Percentiles rank a stretch among this genome's conserved stretches.
Evolutionary conservation across 768 basidiomycete genomes (phyloP).

Genomic region (Termitomyces sp.): DNA sequence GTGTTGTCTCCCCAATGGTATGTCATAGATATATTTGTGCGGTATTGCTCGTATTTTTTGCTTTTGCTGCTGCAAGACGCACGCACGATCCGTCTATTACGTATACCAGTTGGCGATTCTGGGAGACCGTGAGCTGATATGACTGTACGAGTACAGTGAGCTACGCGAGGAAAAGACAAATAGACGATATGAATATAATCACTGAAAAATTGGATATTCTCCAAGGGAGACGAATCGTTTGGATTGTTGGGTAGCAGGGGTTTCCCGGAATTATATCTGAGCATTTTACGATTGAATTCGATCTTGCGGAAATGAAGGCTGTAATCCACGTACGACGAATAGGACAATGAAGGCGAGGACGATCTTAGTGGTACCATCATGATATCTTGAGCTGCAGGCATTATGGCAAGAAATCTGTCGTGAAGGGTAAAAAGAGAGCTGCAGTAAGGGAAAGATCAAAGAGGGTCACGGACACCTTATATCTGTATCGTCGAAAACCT

Average conservation of each 20-base stretch:
- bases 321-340: not conserved
- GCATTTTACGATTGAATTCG: not conserved
- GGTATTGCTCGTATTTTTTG: not conserved
- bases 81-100: constrained; percentile 3
- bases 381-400: not conserved
- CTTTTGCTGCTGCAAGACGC: constrained; percentile 4
- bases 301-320: not conserved
- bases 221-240: not conserved
- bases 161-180: not conserved
- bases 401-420: not conserved
- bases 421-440: not conserved
- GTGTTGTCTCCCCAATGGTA: constrained; percentile 11
- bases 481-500: not conserved
- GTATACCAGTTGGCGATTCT: not conserved
- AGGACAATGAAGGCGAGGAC: too few relatives aligned
- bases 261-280: not conserved
- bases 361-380: not conserved
- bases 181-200: not conserved
- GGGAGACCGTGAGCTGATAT: constrained; percentile 5
- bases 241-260: too few relatives aligned
- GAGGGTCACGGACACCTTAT: not conserved
- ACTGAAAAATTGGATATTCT: constrained; percentile 18
- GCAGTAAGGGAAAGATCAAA: not conserved
- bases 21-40: not conserved
- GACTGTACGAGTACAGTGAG: constrained; percentile 1